Conservation (phyloP, 768 basidiomycete species). For the Phylloporus sp. region DNA sequence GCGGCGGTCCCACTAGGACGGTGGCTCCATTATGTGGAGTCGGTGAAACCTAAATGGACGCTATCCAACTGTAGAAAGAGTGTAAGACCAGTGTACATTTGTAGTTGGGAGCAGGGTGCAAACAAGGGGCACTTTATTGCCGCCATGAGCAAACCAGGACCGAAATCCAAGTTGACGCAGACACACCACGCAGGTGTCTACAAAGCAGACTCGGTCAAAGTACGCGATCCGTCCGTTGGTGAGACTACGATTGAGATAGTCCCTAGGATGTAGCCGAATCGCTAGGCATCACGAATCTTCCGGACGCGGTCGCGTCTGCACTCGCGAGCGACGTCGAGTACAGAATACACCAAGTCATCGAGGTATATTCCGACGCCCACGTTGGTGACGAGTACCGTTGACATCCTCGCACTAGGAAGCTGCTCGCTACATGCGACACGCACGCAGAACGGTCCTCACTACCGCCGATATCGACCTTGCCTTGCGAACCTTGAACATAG, state of each 20-base stretch:
- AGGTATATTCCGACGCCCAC: slow-evolving; percentile 45
- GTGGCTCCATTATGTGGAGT: not conserved
- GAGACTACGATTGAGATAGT: slow-evolving; percentile 7
- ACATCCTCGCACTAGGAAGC: slow-evolving; percentile 55
- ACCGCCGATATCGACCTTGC: slow-evolving; percentile 92
- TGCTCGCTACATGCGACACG: slow-evolving; percentile 94
- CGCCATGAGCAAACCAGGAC: slow-evolving; percentile 38
- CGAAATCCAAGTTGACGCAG: slow-evolving; percentile 44
- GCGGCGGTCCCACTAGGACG: slow-evolving; percentile 6
- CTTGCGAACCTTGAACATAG: slow-evolving; percentile 90
- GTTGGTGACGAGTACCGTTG: not conserved
- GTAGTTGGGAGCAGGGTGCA: too few relatives aligned
- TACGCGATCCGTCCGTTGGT: slow-evolving; percentile 26
- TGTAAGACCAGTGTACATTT: too few relatives aligned
- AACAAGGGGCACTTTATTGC: too few relatives aligned
- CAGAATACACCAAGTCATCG: slow-evolving; percentile 89
- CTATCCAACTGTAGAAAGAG: too few relatives aligned
- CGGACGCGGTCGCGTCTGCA: slow-evolving; percentile 74
- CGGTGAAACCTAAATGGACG: too few relatives aligned
- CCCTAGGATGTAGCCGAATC: slow-evolving; percentile 87
- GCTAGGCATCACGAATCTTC: slow-evolving; percentile 65
- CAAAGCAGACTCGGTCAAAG: slow-evolving; percentile 61
- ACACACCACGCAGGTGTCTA: slow-evolving; percentile 55
- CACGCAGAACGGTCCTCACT: slow-evolving; percentile 82
- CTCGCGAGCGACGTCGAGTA: slow-evolving; percentile 97